Evolutionary conservation across 2,329 filamentous ascomycete genomes (phyloP).

Genomic region (Fusarium multiceps): DNA sequence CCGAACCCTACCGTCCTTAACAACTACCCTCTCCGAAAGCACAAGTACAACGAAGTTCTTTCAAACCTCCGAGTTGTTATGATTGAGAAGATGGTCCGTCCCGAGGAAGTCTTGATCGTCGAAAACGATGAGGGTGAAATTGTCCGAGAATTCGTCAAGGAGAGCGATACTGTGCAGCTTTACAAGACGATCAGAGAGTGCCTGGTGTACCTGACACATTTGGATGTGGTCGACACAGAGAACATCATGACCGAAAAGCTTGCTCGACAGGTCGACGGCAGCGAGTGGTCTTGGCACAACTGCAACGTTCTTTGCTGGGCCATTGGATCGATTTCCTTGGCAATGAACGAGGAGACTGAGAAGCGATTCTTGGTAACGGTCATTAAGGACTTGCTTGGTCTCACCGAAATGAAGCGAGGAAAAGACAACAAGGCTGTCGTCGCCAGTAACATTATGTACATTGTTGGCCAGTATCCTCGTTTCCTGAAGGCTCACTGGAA

Average conservation of each 20-base stretch:
- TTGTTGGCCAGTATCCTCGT: slow-evolving; percentile 97
- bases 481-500: slow-evolving; percentile 99
- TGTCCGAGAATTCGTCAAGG: slow-evolving; percentile 98
- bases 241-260: slow-evolving; percentile 99
- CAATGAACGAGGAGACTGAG: slow-evolving; percentile 99
- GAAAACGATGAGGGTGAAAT: slow-evolving; percentile 99
- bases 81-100: slow-evolving; percentile 99
- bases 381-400: slow-evolving; percentile 95
- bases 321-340: slow-evolving; percentile 96
- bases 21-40: slow-evolving; percentile 94
- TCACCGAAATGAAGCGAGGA: slow-evolving; percentile 99
- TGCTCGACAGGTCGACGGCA: slow-evolving; percentile 91
- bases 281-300: slow-evolving; percentile 99
- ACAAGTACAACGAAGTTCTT: slow-evolving; percentile 95
- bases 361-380: slow-evolving; percentile 98
- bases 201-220: slow-evolving; percentile 94
- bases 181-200: slow-evolving; percentile 99
- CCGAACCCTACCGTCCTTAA: slow-evolving; percentile 85
- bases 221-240: slow-evolving; percentile 97
- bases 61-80: slow-evolving; percentile 96
- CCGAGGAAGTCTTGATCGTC: slow-evolving; percentile 98
- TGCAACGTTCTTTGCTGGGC: slow-evolving; percentile 99
- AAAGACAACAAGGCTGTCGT: slow-evolving; percentile 99
- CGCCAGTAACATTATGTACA: slow-evolving; percentile 99
- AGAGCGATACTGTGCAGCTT: slow-evolving; percentile 97